phyloP scores from a whole-genome alignment of 1,284 basidiomycete species.

The Cryptococcus amylolentus region DNA sequence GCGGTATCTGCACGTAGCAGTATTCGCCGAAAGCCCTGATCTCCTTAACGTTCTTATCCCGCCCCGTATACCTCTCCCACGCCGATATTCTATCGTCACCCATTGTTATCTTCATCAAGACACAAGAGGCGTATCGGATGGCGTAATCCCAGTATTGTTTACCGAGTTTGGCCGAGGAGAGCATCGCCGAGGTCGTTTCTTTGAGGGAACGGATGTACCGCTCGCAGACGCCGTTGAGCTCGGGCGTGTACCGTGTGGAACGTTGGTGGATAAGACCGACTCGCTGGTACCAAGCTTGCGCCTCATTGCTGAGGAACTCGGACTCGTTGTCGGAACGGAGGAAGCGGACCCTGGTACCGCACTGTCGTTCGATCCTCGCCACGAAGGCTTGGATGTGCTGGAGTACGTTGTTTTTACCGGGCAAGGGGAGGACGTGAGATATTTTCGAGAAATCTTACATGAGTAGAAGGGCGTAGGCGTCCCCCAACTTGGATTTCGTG shows the following conservation, averaged over 20 bases:
- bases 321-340: neutral
- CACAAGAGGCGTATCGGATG: neutral
- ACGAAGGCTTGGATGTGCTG: neutral
- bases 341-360: neutral
- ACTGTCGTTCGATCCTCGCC: neutral
- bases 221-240: conserved; percentile 1
- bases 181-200: neutral
- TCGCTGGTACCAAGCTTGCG: neutral
- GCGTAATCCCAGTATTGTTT: neutral
- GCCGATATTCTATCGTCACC: neutral
- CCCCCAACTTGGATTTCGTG: neutral
- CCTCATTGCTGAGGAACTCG: neutral
- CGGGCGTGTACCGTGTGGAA: neutral
- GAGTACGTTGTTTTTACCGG: neutral
- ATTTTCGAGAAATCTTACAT: neutral
- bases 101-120: neutral
- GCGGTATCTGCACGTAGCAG: neutral
- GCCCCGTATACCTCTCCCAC: neutral
- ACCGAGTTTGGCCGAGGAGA: neutral
- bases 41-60: neutral
- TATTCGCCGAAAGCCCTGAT: neutral
- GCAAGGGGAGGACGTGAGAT: neutral
- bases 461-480: neutral
- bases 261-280: neutral
- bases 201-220: neutral